Conservation (phyloP, 2,329 filamentous ascomycete genomes). For the Trichoderma cornu-damae region DNA sequence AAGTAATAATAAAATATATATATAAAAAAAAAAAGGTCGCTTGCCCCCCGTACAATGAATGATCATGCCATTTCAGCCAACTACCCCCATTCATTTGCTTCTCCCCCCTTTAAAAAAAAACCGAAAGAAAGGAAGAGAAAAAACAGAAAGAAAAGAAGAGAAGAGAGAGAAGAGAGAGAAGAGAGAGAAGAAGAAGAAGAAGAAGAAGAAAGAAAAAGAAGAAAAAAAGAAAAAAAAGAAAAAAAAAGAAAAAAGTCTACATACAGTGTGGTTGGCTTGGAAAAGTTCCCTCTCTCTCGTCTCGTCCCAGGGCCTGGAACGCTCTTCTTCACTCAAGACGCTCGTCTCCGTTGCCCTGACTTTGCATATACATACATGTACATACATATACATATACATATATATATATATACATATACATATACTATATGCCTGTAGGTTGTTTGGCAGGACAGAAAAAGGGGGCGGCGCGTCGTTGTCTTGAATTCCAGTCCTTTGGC, state of each 20-base stretch:
- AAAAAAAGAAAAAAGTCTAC: too few species aligned
- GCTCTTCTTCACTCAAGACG: background rate
- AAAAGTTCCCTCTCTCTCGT: too few species aligned
- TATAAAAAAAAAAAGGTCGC: background rate
- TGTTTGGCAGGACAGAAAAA: too few species aligned
- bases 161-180: background rate
- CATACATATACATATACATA: too few species aligned
- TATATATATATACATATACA: too few species aligned
- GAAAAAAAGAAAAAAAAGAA: background rate
- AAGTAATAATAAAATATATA: background rate
- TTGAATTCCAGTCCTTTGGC: too few species aligned
- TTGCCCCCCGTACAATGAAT: background rate
- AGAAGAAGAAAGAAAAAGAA: background rate
- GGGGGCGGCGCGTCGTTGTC: too few species aligned
- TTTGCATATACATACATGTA: too few species aligned
- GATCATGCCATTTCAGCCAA: background rate
- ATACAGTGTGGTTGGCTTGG: too few species aligned
- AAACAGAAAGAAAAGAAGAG: background rate
- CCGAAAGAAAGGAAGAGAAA: background rate
- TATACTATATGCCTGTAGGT: too few species aligned
- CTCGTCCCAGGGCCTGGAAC: background rate
- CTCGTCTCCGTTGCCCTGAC: background rate
- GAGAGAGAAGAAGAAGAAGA: too few species aligned
- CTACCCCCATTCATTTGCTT: background rate
- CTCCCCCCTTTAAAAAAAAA: too few species aligned